Conservation (phyloP, 768 basidiomycete genomes). For the Podaxis carcinomalis region DNA sequence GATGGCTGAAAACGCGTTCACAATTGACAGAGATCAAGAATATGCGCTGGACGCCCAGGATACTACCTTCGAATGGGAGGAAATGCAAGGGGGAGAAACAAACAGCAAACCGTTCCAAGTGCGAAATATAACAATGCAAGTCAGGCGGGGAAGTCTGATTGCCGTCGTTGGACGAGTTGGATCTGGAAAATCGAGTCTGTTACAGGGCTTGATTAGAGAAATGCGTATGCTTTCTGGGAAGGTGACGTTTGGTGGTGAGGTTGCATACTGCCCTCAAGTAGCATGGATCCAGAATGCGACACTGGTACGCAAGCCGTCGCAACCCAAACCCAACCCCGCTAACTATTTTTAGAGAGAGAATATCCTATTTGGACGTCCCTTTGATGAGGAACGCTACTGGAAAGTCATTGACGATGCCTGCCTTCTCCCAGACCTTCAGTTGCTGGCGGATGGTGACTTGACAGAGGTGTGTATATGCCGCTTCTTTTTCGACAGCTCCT, state of each 20-base stretch:
- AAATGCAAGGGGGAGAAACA: conserved; percentile 13
- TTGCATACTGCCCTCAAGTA: conserved; percentile 70
- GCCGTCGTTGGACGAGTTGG: conserved; percentile 71
- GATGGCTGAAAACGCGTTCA: conserved; percentile 34
- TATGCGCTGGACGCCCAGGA: conserved; percentile 47
- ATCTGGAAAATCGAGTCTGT: conserved; percentile 59
- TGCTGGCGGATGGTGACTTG: conserved; percentile 66
- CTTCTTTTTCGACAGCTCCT: neutral
- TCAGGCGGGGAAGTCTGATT: conserved; percentile 54
- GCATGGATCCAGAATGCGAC: conserved; percentile 77
- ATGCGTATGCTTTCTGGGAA: conserved; percentile 52
- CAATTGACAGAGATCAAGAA: conserved; percentile 40
- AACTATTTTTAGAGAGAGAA: conserved; percentile 48
- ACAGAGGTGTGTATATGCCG: conserved; percentile 47
- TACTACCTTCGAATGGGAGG: conserved; percentile 66
- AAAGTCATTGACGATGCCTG: conserved; percentile 51
- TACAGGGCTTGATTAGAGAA: conserved; percentile 66
- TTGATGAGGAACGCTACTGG: conserved; percentile 66
- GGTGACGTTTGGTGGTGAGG: conserved; percentile 55
- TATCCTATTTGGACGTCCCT: conserved; percentile 61
- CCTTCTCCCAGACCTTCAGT: conserved; percentile 58
- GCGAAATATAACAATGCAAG: conserved; percentile 41
- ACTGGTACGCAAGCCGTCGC: conserved; percentile 33
- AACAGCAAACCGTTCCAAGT: conserved; percentile 43
- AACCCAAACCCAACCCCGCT: neutral